A percentile compares a stretch with the other conserved stretches of the same genome.
These are phyloP conservation scores for Yamadazyma pseudoaaseri DNA, from an alignment of 1,139 yeast genomes.

Conservation along the genomic window DNA sequence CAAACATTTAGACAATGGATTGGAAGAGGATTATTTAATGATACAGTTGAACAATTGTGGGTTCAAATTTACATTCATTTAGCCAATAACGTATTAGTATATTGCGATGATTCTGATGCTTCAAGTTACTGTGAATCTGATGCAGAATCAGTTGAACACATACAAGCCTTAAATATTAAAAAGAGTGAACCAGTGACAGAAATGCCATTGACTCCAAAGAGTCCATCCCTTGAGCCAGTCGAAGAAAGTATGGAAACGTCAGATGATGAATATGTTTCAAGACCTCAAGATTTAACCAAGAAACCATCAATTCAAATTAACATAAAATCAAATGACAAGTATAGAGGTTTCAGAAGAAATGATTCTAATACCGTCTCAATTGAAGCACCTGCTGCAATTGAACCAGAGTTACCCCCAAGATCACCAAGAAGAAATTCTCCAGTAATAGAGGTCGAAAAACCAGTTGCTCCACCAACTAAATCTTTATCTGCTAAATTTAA, in stretches of 20 bases:
- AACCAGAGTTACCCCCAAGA: conserved; percentile 12
- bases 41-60: conserved; percentile 40
- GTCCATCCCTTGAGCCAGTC: conserved; percentile 16
- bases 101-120: conserved; percentile 16
- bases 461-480: conserved; percentile 13
- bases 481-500: conserved; percentile 14
- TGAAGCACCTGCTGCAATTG: conserved; percentile 9
- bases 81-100: conserved; percentile 37
- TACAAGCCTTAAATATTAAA: conserved; percentile 18
- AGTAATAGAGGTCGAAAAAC: conserved; percentile 4
- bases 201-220: conserved; percentile 12
- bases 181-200: conserved; percentile 10
- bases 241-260: conserved; percentile 12
- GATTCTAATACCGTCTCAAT: conserved; percentile 22
- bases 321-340: conserved; percentile 27
- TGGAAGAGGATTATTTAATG: conserved; percentile 30
- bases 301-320: conserved; percentile 16
- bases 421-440: conserved; percentile 14
- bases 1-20: conserved; percentile 40
- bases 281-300: conserved; percentile 15
- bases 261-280: conserved; percentile 10
- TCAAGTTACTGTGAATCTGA: conserved; percentile 13
- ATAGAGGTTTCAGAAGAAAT: conserved; percentile 47
- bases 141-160: conserved; percentile 15
- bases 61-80: conserved; percentile 39